These are phyloP conservation scores for Lagenidium giganteum DNA, from an alignment of 352 stramenopile species.

Conservation along the genomic window DNA sequence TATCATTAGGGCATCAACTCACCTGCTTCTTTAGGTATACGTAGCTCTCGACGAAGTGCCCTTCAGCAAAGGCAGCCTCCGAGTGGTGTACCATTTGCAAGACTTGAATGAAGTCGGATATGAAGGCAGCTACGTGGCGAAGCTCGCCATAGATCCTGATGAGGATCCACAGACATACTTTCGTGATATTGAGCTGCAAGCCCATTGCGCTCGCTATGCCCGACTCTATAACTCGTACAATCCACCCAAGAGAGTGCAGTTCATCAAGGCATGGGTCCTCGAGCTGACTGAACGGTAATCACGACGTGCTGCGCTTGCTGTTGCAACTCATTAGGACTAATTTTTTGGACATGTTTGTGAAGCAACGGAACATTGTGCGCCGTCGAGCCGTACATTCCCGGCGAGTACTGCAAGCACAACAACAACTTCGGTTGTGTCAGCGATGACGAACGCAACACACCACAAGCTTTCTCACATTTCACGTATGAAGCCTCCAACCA, in stretches of 20 bases:
- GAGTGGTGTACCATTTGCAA: conserved; percentile 79
- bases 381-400: conserved; percentile 76
- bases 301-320: neutral
- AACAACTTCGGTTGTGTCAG: conserved; percentile 86
- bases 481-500: conserved; percentile 93
- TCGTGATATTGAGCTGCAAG: conserved; percentile 83
- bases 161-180: conserved; percentile 88
- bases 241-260: conserved; percentile 77
- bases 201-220: conserved; percentile 80
- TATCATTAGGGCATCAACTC: neutral
- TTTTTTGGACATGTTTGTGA: neutral
- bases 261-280: conserved; percentile 80
- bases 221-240: conserved; percentile 85
- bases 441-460: conserved; percentile 80
- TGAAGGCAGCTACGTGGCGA: conserved; percentile 71
- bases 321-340: neutral
- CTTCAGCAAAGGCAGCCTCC: conserved; percentile 77
- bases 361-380: conserved; percentile 63
- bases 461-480: conserved; percentile 91
- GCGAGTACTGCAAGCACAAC: conserved; percentile 87
- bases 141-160: conserved; percentile 82
- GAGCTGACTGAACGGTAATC: conserved; percentile 61
- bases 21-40: conserved; percentile 27
- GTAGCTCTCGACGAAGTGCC: conserved; percentile 75
- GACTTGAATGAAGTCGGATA: conserved; percentile 34